phyloP scores from a whole-genome alignment of 2,329 filamentous ascomycete genomes.

The Paraconiothyrium sp. region DNA sequence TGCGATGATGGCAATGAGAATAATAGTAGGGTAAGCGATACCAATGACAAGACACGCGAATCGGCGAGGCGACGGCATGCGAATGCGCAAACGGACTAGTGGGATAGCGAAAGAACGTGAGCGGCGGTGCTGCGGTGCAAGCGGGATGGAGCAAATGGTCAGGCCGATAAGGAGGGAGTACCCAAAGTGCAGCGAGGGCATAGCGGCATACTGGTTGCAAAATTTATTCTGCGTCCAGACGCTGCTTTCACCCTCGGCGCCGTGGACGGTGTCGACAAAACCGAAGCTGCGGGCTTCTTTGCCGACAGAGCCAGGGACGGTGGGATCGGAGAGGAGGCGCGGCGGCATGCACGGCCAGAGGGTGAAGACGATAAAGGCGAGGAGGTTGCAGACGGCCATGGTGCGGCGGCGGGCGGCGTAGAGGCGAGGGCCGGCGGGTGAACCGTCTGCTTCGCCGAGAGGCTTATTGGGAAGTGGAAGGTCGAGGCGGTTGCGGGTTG shows the following conservation, averaged over 20 bases:
- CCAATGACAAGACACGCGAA: slow-evolving; percentile 61
- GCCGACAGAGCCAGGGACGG: slow-evolving; percentile 64
- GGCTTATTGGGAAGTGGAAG: slow-evolving; percentile 52
- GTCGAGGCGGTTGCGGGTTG: slow-evolving; percentile 64
- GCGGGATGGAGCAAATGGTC: slow-evolving; percentile 72
- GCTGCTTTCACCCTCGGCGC: slow-evolving; percentile 67
- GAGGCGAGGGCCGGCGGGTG: slow-evolving; percentile 60
- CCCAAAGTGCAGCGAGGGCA: slow-evolving; percentile 80
- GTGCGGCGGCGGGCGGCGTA: slow-evolving; percentile 66
- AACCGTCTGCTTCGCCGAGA: slow-evolving; percentile 48
- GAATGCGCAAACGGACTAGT: slow-evolving; percentile 42
- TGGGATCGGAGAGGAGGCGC: slow-evolving; percentile 62
- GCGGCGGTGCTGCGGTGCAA: slow-evolving; percentile 63
- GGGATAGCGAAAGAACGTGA: slow-evolving; percentile 46
- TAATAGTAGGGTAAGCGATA: slow-evolving; percentile 70
- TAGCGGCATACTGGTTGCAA: slow-evolving; percentile 81
- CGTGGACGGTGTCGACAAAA: slow-evolving; percentile 69
- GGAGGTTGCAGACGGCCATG: slow-evolving; percentile 66
- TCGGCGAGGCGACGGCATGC: slow-evolving; percentile 62
- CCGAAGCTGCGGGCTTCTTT: slow-evolving; percentile 68
- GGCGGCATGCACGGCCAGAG: slow-evolving; percentile 66
- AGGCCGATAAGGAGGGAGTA: slow-evolving; percentile 78
- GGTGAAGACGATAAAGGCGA: slow-evolving; percentile 66
- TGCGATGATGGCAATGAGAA: slow-evolving; percentile 73
- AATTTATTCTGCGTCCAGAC: slow-evolving; percentile 78